Evolutionary conservation across 2,329 filamentous ascomycete genomes (phyloP).

Genomic region (Aspergillus transmontanensis): DNA sequence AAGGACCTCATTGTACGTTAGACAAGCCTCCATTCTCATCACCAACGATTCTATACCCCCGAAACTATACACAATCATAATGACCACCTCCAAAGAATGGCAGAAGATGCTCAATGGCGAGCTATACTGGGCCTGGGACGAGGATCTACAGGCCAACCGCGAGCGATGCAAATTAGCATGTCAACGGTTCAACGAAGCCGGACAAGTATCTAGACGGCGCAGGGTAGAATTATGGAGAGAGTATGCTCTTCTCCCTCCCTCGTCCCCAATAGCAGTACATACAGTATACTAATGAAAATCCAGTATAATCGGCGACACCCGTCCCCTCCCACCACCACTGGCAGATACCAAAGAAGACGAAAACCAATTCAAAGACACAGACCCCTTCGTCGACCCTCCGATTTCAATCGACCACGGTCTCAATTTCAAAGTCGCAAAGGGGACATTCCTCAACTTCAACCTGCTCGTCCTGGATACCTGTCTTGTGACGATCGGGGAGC

Average conservation of each 20-base stretch:
- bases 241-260: constrained; percentile 5
- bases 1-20: no score
- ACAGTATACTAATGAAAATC: background rate
- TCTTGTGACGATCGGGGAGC: constrained; percentile 55
- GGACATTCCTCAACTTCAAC: constrained; percentile 55
- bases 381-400: constrained; percentile 62
- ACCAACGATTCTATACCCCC: background rate
- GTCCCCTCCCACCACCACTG: constrained; percentile 25
- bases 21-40: no score
- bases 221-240: constrained; percentile 31
- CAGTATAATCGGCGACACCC: constrained; percentile 28
- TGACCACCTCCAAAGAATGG: constrained; percentile 31
- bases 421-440: constrained; percentile 63
- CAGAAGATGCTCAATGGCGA: constrained; percentile 32
- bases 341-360: constrained; percentile 25
- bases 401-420: constrained; percentile 67
- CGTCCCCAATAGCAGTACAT: background rate
- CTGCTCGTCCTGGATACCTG: constrained; percentile 56
- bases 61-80: background rate
- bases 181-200: constrained; percentile 29
- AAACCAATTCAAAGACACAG: constrained; percentile 31
- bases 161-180: constrained; percentile 31
- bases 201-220: constrained; percentile 23
- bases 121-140: constrained; percentile 29
- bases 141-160: constrained; percentile 30